These are phyloP conservation scores for Triangularia setosa DNA, from an alignment of 2,329 filamentous ascomycete species.

Conservation along the genomic window DNA sequence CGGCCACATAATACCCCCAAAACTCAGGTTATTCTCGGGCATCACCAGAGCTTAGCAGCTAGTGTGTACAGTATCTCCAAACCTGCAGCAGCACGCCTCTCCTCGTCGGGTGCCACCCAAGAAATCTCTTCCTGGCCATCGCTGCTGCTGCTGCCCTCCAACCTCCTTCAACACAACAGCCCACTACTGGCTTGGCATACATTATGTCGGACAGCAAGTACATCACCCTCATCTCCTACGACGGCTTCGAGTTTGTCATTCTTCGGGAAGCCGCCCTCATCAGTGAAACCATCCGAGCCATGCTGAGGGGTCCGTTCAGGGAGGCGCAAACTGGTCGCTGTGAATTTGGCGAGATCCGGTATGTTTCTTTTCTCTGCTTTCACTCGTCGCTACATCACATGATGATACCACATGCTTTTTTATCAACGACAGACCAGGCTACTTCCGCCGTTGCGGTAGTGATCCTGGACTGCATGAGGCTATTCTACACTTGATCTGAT, in stretches of 20 bases:
- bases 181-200: not conserved
- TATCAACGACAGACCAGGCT: conserved; percentile 46
- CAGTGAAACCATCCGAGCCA: conserved; percentile 69
- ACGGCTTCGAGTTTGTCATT: conserved; percentile 74
- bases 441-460: conserved; percentile 16
- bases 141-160: not conserved
- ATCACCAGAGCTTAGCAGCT: not conserved
- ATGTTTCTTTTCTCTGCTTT: conserved; percentile 32
- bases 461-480: conserved; percentile 46
- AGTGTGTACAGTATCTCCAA: no score
- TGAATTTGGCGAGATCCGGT: conserved; percentile 71
- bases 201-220: conserved; percentile 52
- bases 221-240: conserved; percentile 70
- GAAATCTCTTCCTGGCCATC: not conserved
- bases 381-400: conserved; percentile 18
- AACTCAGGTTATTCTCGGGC: not conserved
- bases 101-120: not conserved
- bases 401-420: conserved; percentile 39
- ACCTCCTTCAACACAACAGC: not conserved
- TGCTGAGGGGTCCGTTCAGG: conserved; percentile 64
- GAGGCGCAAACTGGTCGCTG: conserved; percentile 64
- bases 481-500: conserved; percentile 65
- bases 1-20: not conserved
- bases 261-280: conserved; percentile 66
- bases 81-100: no score